Percentiles rank a stretch among this genome's conserved stretches.
Conservation (phyloP, 75 land plant genomes). For the Pseudotsuga menziesii region DNA sequence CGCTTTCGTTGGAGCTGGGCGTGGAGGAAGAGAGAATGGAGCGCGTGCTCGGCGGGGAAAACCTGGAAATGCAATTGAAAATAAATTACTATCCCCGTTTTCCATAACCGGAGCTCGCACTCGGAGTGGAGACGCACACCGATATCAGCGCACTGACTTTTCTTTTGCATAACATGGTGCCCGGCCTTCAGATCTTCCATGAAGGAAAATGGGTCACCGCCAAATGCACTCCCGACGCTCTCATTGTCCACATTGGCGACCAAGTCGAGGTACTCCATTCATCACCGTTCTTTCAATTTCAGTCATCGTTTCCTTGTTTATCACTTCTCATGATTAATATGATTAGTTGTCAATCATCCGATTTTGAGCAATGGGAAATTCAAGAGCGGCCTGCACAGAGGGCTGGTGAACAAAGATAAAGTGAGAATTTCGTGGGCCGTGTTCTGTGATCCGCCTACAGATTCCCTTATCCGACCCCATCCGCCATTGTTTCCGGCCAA, state of each 20-base stretch:
- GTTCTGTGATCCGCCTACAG: conserved; percentile 31
- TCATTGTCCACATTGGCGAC: conserved; percentile 74
- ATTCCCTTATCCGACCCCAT: conserved; percentile 29
- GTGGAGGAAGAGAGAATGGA: conserved; percentile 48
- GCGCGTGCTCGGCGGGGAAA: conserved; percentile 68
- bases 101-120: conserved; percentile 84
- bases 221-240: conserved; percentile 52
- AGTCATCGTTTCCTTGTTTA: too few species aligned
- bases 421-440: conserved; percentile 44
- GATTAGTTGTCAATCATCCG: too few species aligned
- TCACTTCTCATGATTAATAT: too few species aligned
- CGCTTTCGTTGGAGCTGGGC: conserved; percentile 70
- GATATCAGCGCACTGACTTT: conserved; percentile 65
- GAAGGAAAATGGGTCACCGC: conserved; percentile 50
- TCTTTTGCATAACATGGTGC: conserved; percentile 59
- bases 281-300: too few species aligned
- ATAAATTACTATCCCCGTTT: conserved; percentile 93
- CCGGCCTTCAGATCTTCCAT: conserved; percentile 60
- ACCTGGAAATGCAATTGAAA: conserved; percentile 54
- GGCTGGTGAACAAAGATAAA: conserved; percentile 30
- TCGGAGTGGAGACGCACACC: conserved; percentile 76
- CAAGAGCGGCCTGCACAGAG: conserved; percentile 64
- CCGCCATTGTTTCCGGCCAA: conserved; percentile 25
- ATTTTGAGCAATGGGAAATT: conserved; percentile 52
- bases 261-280: conserved; percentile 33